Evolutionary conservation across 495 filamentous ascomycete genomes (phyloP), one percentile per base, ranked within the genome.

Genomic region (Neurospora tetraspora): DNA sequence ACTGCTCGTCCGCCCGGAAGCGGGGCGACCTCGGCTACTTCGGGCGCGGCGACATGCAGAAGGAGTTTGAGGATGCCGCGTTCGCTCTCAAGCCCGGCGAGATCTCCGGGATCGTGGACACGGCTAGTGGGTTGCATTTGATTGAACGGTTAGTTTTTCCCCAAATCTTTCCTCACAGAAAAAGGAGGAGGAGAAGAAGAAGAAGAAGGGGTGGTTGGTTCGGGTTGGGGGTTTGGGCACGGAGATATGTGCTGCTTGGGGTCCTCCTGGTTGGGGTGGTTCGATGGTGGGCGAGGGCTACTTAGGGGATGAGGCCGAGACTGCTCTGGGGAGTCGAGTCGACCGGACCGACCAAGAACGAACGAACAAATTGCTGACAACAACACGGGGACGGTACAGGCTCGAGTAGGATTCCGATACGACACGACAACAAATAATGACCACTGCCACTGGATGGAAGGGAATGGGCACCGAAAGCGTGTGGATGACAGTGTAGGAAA

Each of bases 21-120:
- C 89, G 89, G 76, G 96, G 96, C 39, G 96, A 98, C 82, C 84
- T 99, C 86, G 96, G 96, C 2, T 97, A 93, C 81, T 99, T 99
- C 78, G 94, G 93, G 31, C 89, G 83, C 71, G 92, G 93, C 6
- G 96, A 99, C 77, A 99, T 99, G 96, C 96, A 99, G 78, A 97
- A 95, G 85, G 96, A 98, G 82, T 99, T 99, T 75, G 96, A 98
- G 81, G 93, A 97, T 39, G 94, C 94, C 0, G 91, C 95, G 5
- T 98, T 98, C 83, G 89, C 89, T 16, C 83, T 99, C 39, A 88
- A 93, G 79, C 90, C 90, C 0, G 93, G 93, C 27, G 90, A 98
- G 80, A 88, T 99, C 71, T 97, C 93, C 78, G 82, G 86, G 27
- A 84, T 97, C 37, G 92, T 98, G 0, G 91, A 97, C 78, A 97